Evolutionary conservation across 495 filamentous ascomycete genomes (phyloP), one percentile per base, ranked within the genome.

Genomic region (Elaphomyces granulatus): DNA sequence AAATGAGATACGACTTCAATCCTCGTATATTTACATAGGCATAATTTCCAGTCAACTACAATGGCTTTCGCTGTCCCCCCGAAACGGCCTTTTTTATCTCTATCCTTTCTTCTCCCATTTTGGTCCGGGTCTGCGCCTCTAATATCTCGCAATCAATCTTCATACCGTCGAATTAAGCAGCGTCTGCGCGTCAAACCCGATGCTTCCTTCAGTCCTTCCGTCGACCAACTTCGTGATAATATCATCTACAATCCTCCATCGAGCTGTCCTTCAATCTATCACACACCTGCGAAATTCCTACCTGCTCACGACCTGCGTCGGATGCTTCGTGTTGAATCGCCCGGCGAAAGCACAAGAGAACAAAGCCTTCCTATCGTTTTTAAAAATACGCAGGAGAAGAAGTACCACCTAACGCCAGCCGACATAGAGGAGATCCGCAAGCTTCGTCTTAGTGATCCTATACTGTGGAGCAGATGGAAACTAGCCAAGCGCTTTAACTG

Each of bases 241-340:
- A 83, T 96, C 56, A 77, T 98, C 61, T 87, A 80, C 78, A 96
- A 95, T 63, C 90, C 90, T 32, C 90, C 90, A 4, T 80, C 87
- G n/a, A 76, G 83, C 21, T 71, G 75, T 0, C 74, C 92, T 1
- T 82, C 75, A 15, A 78, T 87, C 23, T 83, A 79, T 57, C 74
- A 92, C 56, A 98, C 90, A 2, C 90, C 90, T 20, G 66, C 74
- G 41, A 87, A 83, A 46, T 98, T 98, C 65, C 77, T 98, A 12
- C 92, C 90, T 20, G 63, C 66, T 44, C 63, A 68, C 43, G 92
- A 98, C 63, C 71, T 72, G 6, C 78, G 88, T 20, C 75, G 77
- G 41, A 58, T 61, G 36, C 61, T 86, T 44, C 60, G 64, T 14
- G 37, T 52, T 15, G 56, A 60, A 20, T 32, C 47, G 8, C 30